Evolutionary conservation across 768 basidiomycete species (phyloP), one percentile per base, ranked within the genome.

Genomic region (Tremella mesenterica): DNA sequence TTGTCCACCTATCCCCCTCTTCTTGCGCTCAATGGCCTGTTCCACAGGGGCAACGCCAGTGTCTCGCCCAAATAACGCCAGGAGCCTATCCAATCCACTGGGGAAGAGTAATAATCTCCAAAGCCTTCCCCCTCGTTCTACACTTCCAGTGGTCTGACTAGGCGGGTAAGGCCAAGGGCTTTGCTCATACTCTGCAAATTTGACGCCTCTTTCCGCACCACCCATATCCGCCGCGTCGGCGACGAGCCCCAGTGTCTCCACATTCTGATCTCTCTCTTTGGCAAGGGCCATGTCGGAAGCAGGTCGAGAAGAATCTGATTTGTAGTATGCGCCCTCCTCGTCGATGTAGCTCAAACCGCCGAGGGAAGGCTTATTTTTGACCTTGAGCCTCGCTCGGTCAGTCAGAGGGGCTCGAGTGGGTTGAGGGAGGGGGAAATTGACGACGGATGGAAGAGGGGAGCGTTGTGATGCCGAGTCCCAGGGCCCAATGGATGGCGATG

Each of bases 21-120:
- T 85, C 77, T 93, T 93, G 66, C 87, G 79, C 66, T 91, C 85
- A 66, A 95, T 90, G 45, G 85, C 80, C 65, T 92, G 85, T 56
- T 86, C 81, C 3, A 67, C 30, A 2, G 73, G 72, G n/a, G 54
- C 55, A 23, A 53, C 55, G 12, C 60, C 62, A 18, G n/a, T 30
- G 3, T 59, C 51, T 39, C 58, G 44, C 0, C 62, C 60, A 27
- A 69, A 56, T 20, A 62, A 31, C 14, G 53, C 67, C 50, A 66
- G 36, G 13, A 64, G 36, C 50, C 64, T 58, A 52, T 66, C 64
- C 51, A 68, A 41, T 1, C 66, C 66, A 18, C 61, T 63, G 2
- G 66, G 59, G 52, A 68, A 68, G 18, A 68, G 52, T 36, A 68
- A 34, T 14, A 56, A 23, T 10, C 47, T 34, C 31, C 57, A 60